Percentiles rank a stretch among this genome's conserved stretches.
These are phyloP conservation scores for Fragaria nilgerrensis DNA, from an alignment of 306 rosid genomes.

Conservation along the genomic window DNA sequence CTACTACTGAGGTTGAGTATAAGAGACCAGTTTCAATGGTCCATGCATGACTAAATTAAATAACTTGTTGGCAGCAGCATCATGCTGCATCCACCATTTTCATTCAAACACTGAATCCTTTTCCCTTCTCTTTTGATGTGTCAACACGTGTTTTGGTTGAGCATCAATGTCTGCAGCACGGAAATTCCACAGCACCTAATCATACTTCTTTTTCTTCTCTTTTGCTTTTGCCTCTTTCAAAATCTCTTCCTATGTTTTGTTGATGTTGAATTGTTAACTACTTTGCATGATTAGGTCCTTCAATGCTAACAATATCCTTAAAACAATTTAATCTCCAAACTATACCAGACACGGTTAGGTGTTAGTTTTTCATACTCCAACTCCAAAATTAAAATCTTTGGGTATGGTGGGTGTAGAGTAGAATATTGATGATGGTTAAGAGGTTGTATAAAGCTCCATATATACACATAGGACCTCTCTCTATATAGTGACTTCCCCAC, in stretches of 20 bases:
- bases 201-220: not conserved
- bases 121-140: conserved; percentile 20
- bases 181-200: conserved; percentile 17
- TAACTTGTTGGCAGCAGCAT: not conserved
- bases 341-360: not conserved
- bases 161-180: conserved; percentile 23
- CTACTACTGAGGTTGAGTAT: not conserved
- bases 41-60: not conserved
- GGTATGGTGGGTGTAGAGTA: conserved; percentile 24
- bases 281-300: not conserved
- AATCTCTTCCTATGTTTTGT: not conserved
- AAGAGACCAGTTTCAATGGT: not conserved
- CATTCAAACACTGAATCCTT: conserved; percentile 17
- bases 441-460: not conserved
- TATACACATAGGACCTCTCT: not conserved
- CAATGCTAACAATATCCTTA: not conserved
- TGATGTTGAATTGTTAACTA: conserved; percentile 5
- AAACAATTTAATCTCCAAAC: not conserved
- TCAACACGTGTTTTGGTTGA: conserved; percentile 34
- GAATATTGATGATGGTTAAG: conserved; percentile 21
- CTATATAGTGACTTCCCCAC: conserved; percentile 19
- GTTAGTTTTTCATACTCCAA: conserved; percentile 12
- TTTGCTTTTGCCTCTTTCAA: not conserved
- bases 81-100: conserved; percentile 11
- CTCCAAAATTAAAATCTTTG: not conserved